Percentiles rank a stretch among this genome's conserved stretches.
These are phyloP conservation scores for Tetrahymena elliotti DNA, from an alignment of 73 alveolate genomes.

Conservation along the genomic window DNA sequence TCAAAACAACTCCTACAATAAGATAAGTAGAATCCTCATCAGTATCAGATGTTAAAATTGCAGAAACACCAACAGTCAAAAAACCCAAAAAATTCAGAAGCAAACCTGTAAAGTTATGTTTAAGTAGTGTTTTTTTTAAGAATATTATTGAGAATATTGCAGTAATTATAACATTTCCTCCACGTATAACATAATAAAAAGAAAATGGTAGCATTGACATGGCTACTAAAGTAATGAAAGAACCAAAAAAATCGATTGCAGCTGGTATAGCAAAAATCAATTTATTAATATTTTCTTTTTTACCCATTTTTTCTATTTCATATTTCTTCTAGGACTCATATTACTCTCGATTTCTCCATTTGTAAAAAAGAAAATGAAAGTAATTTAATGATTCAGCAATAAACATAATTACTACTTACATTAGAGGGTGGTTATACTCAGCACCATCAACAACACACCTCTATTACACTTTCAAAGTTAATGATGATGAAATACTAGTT, in stretches of 20 bases:
- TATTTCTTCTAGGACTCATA: not conserved
- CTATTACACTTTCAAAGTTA: not conserved
- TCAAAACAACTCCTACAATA: not conserved
- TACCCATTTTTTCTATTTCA: conserved; percentile 1
- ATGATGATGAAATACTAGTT: not conserved
- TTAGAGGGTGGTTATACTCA: conserved; percentile 24
- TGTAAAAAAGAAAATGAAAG: not conserved
- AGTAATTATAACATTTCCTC: conserved; percentile 19
- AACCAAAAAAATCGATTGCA: not conserved
- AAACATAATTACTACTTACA: conserved; percentile 22
- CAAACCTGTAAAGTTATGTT: conserved; percentile 3
- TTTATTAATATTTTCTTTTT: not conserved
- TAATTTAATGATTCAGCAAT: conserved; percentile 1
- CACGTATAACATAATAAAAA: not conserved
- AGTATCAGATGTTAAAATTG: conserved; percentile 7
- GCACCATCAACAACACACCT: not conserved
- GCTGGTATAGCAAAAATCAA: not conserved
- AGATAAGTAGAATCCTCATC: conserved; percentile 2
- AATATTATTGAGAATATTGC: conserved; percentile 16
- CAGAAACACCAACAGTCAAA: conserved; percentile 16
- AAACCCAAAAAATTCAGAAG: conserved; percentile 4
- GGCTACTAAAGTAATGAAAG: not conserved
- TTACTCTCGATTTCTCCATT: not conserved
- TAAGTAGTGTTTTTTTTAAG: not conserved
- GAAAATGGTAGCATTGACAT: conserved; percentile 10